Base-by-base conservation (phyloP, 768 basidiomycete genomes). In the Auriscalpium vulgare region DNA sequence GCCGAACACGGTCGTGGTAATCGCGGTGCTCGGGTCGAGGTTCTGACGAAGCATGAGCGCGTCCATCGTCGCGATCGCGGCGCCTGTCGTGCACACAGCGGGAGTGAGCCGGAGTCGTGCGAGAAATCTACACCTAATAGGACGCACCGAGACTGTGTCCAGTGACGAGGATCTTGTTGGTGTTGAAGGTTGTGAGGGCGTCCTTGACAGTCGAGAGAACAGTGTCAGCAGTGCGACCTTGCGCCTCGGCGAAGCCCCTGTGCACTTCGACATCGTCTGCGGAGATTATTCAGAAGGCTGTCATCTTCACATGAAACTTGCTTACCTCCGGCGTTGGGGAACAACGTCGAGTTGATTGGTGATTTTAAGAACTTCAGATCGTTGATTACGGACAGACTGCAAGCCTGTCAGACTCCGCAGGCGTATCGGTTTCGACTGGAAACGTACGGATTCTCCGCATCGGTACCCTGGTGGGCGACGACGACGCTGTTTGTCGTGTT, bases 21-120 rank as follows among this genome's bases (percentile, higher is more conserved):
- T 60, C 4, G 59, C 16, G 17, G 74, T 60, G 36, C 68, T 68
- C 10, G 70, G 51, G 47, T 68, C 67, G 38, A 78, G 70, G n/a
- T 67, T 57, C 58, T 67, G 63, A 37, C 66, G 68, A 50, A 79
- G 68, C 65, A 75, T 67, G 45, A 74, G 63, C 11, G 72, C 73
- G 59, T 78, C 77, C 56, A 79, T 69, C 36, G 70, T 67, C n/a
- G 77, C 74, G 43, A 79, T 67, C 3, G 77, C 77, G 10, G 74
- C 77, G 37, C 77, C 72, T 66, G 54, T 19, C 4, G 21, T 4
- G 6, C 47, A 11, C 14, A 9, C 13, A 43, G 17, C 40, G 40
- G 40, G 5, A 4, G 1, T 43, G 47, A 48, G 47, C 11, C 21
- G 4, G 13, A 7, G 13, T 34, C 47, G 47, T 4, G 40, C 40